Conservation (phyloP, 2,329 filamentous ascomycete genomes). For the Botrytis aclada region DNA sequence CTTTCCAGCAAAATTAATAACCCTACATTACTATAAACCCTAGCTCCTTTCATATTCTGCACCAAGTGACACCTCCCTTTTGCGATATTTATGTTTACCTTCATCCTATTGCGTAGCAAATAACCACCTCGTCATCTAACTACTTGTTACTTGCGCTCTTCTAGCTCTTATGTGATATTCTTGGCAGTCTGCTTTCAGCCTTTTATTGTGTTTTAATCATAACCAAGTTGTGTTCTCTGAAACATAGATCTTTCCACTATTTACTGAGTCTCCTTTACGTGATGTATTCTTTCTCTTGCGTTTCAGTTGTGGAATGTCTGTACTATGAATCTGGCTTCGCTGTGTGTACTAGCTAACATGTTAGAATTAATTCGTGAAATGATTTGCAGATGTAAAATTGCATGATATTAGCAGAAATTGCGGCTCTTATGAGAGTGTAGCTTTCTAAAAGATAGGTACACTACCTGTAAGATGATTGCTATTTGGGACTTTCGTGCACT, state of each 20-base stretch:
- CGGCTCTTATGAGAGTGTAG: neutral
- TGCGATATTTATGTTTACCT: neutral
- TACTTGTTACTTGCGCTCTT: neutral
- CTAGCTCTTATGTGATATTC: neutral
- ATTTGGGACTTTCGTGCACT: neutral
- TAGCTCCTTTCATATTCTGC: neutral
- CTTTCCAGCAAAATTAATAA: neutral
- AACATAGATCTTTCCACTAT: neutral
- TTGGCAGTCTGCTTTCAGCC: no score
- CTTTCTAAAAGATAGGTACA: neutral
- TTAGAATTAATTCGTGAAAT: neutral
- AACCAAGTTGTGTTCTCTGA: neutral
- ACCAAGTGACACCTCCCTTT: neutral
- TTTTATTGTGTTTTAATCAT: neutral
- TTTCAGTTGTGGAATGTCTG: neutral
- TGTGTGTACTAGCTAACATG: fast-evolving
- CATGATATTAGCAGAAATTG: neutral
- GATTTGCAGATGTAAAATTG: neutral
- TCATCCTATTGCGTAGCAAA: neutral
- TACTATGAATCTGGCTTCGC: neutral
- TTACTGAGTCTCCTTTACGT: neutral
- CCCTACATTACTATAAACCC: neutral
- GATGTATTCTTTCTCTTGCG: neutral
- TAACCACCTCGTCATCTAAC: neutral
- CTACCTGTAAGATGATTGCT: neutral